A percentile compares a stretch with the other conserved stretches of the same genome.
phyloP scores from a whole-genome alignment of 441 rosid genomes.

The Erodium chrysanthum region DNA sequence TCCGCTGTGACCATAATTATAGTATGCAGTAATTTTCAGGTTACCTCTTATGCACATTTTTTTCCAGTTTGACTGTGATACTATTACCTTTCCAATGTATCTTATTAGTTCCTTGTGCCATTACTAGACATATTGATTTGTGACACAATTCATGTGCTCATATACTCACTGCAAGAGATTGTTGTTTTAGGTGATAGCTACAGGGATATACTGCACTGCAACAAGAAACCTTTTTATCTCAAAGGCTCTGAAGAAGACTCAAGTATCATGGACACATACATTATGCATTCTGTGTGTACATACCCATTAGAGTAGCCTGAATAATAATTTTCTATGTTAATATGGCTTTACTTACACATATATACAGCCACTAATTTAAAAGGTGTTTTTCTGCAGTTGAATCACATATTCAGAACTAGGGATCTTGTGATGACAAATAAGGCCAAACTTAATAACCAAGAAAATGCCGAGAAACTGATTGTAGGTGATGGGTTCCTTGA shows the following conservation, averaged over 20 bases:
- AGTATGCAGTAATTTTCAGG: not conserved
- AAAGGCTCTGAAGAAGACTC: conserved; percentile 75
- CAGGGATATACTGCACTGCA: conserved; percentile 67
- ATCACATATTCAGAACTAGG: conserved; percentile 69
- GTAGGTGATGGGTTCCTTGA: conserved; percentile 56
- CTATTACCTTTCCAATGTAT: not conserved
- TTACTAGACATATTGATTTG: not conserved
- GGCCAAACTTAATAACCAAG: conserved; percentile 54
- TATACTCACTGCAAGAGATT: conserved; percentile 13
- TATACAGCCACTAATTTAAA: conserved; percentile 17
- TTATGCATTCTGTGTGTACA: conserved; percentile 71
- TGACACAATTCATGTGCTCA: conserved; percentile 12
- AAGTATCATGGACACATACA: conserved; percentile 60
- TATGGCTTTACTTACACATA: conserved; percentile 8
- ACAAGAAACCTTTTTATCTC: conserved; percentile 78
- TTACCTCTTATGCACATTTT: not conserved
- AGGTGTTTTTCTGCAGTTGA: conserved; percentile 53
- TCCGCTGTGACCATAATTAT: not conserved
- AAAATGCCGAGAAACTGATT: conserved; percentile 38
- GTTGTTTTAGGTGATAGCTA: conserved; percentile 56
- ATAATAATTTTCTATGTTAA: not conserved
- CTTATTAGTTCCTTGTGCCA: not conserved
- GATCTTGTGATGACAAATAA: conserved; percentile 74
- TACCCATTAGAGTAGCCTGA: conserved; percentile 7
- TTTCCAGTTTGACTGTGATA: not conserved